A percentile compares a stretch with the other conserved stretches of the same genome.
phyloP scores from a whole-genome alignment of 768 basidiomycete genomes.

The Cantharellus cinnabarinus region DNA sequence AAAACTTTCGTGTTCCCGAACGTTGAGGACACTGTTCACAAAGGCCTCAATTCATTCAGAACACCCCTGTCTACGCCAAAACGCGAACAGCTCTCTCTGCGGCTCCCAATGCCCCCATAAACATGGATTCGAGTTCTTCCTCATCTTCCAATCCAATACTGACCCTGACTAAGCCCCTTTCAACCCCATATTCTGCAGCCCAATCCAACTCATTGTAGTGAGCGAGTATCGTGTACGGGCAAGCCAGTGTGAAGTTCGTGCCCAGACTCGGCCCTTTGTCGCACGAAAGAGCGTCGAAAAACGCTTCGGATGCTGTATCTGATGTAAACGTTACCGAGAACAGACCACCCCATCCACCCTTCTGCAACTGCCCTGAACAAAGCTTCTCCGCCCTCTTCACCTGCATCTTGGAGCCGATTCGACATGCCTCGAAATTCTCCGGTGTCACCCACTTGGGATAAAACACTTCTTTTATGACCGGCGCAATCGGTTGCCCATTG shows the following conservation, averaged over 20 bases:
- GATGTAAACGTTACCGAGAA: conserved; percentile 76
- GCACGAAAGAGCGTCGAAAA: conserved; percentile 68
- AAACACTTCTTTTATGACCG: conserved; percentile 59
- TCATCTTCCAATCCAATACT: conserved; percentile 80
- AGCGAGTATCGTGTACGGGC: conserved; percentile 81
- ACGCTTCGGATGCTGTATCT: conserved; percentile 42
- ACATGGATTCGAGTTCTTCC: conserved; percentile 32
- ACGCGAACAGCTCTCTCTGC: conserved; percentile 30
- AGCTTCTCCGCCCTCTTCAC: background rate
- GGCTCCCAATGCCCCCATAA: conserved; percentile 45
- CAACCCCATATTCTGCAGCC: conserved; percentile 76
- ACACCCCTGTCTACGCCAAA: no score
- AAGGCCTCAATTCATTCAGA: no score
- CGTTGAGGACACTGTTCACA: no score
- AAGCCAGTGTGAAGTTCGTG: conserved; percentile 90
- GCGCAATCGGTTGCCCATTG: background rate
- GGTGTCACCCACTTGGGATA: conserved; percentile 73
- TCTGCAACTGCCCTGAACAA: conserved; percentile 5
- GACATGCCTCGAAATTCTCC: conserved; percentile 49
- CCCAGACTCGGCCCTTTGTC: conserved; percentile 83
- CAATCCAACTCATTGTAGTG: conserved; percentile 82
- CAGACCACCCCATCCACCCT: conserved; percentile 64
- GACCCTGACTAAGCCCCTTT: conserved; percentile 62
- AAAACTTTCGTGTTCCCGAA: no score
- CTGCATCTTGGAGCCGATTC: conserved; percentile 20